Evolutionary conservation across 192 early-diverging fungal species (phyloP).

Genomic region (Backusella morwellensis): DNA sequence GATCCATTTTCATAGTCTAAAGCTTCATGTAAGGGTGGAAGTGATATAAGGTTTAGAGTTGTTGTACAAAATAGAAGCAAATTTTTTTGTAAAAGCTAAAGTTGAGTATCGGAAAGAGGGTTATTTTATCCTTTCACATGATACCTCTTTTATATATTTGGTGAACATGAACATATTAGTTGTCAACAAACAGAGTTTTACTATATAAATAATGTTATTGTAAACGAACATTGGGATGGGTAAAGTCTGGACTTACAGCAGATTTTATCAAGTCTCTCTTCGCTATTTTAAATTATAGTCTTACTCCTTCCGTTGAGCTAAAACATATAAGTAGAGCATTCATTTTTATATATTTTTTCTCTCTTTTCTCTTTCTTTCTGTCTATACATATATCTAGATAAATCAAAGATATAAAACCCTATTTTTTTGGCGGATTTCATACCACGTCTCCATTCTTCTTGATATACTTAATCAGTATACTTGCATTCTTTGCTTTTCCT

Average conservation of each 20-base stretch:
- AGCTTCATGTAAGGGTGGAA: not conserved
- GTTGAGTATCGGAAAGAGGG: not conserved
- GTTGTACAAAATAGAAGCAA: not conserved
- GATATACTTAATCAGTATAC: not conserved
- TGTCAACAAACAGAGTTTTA: not conserved
- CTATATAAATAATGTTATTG: conserved; percentile 7
- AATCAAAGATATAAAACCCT: not conserved
- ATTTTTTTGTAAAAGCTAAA: not conserved
- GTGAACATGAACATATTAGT: conserved; percentile 2
- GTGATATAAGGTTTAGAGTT: not conserved
- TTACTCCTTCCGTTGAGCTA: not conserved
- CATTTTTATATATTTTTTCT: not conserved
- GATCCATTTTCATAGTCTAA: not conserved
- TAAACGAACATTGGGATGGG: not conserved
- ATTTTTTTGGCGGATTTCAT: not conserved
- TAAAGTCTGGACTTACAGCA: not conserved
- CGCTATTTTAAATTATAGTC: not conserved
- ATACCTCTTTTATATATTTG: conserved; percentile 2
- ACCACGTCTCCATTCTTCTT: not conserved
- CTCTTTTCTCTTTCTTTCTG: not conserved
- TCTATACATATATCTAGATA: not conserved
- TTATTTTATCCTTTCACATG: not conserved
- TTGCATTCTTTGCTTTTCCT: not conserved
- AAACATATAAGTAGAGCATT: conserved; percentile 3
- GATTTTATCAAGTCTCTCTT: not conserved